Evolutionary conservation across 1,284 basidiomycete species (phyloP).

Genomic region (Psilocybe mexicana): DNA sequence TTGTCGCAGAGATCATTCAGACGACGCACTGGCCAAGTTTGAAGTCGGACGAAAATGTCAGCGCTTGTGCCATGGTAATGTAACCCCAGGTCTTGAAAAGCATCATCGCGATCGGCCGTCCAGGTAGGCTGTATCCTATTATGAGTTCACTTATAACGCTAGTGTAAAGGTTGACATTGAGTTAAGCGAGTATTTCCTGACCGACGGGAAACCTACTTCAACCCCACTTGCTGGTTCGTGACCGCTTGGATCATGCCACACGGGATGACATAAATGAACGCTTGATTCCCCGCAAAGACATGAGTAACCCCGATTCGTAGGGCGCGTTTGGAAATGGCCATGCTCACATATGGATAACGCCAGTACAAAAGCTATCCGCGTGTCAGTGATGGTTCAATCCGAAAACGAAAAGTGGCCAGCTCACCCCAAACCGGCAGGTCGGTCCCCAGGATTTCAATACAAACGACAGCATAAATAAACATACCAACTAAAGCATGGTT

Average conservation of each 20-base stretch:
- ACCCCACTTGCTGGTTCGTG: slow-evolving; percentile 54
- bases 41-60: slow-evolving; percentile 59
- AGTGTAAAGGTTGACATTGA: too few species aligned
- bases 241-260: slow-evolving; percentile 63
- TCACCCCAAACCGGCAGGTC: slow-evolving; percentile 8
- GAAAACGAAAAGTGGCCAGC: background rate
- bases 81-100: slow-evolving; percentile 49
- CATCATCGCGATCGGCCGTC: slow-evolving; percentile 56
- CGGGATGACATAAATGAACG: slow-evolving; percentile 54
- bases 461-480: slow-evolving; percentile 9
- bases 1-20: too few species aligned
- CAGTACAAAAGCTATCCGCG: background rate
- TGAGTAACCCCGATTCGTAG: background rate
- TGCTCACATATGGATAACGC: background rate
- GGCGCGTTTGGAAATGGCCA: too few species aligned
- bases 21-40: slow-evolving; percentile 51
- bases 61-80: slow-evolving; percentile 37
- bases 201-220: slow-evolving; percentile 31
- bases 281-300: slow-evolving; percentile 6
- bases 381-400: too few species aligned
- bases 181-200: background rate
- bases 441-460: slow-evolving; percentile 13
- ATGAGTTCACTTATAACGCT: slow-evolving; percentile 53
- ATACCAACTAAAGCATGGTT: background rate
- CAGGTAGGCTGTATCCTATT: slow-evolving; percentile 43